Percentiles rank a stretch among this genome's conserved stretches.
Evolutionary conservation across 305 asterid species (phyloP).

Genomic region (Fraxinus ornus): DNA sequence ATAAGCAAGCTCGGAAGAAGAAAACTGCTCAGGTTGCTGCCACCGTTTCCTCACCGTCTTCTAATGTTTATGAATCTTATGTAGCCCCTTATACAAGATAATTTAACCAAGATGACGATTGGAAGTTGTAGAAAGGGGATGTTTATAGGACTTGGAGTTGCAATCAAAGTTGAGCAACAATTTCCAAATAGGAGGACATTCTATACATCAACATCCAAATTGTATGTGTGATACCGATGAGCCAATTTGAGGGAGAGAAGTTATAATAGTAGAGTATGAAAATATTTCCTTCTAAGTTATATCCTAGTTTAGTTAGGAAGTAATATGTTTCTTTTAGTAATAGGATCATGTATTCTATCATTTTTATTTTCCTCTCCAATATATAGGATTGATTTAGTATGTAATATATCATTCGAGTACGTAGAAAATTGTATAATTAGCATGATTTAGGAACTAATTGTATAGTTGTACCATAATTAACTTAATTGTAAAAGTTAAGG

Average conservation of each 20-base stretch:
- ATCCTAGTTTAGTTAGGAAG: not conserved
- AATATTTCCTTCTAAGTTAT: too few species aligned
- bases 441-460: not conserved
- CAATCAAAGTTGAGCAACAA: not conserved
- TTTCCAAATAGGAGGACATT: not conserved
- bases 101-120: not conserved
- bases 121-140: not conserved
- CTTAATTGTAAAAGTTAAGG: not conserved
- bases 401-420: not conserved
- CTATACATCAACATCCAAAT: not conserved
- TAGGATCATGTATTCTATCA: not conserved
- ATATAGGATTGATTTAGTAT: not conserved
- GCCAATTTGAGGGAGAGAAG: not conserved
- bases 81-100: not conserved
- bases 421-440: too few species aligned
- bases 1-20: not conserved
- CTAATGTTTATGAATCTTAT: not conserved
- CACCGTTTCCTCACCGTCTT: not conserved
- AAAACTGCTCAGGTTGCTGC: not conserved
- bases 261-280: not conserved
- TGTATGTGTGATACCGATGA: not conserved
- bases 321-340: not conserved
- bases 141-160: not conserved
- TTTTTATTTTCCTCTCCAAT: not conserved
- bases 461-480: not conserved